Conservation (phyloP, 495 filamentous ascomycete genomes). For the Aspergillus biplanus region DNA sequence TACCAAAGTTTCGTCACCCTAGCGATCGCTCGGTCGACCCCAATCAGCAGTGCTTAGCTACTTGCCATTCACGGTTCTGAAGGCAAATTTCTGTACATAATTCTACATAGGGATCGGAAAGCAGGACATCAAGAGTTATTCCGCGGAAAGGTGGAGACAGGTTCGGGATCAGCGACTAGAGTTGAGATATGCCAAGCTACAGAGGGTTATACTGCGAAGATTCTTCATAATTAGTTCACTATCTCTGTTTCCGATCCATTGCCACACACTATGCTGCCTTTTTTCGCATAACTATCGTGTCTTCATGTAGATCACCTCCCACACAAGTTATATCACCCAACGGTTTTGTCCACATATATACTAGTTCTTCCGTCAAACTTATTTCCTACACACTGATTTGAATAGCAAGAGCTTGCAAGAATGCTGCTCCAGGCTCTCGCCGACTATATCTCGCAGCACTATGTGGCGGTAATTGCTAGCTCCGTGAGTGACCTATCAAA, state of each 20-base stretch:
- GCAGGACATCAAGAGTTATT: neutral
- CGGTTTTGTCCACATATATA: neutral
- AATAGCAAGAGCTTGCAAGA: neutral
- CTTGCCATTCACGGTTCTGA: too few relatives aligned
- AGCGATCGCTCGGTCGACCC: neutral
- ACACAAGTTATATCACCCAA: neutral
- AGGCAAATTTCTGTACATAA: too few relatives aligned
- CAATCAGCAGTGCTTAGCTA: neutral
- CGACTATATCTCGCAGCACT: neutral
- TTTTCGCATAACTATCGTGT: neutral
- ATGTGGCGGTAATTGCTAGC: neutral
- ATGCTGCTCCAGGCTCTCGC: neutral
- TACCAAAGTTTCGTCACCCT: neutral
- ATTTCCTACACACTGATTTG: neutral
- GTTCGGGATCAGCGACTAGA: neutral
- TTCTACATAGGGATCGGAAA: neutral
- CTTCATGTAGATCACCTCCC: neutral
- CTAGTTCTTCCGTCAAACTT: neutral
- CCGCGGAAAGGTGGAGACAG: neutral
- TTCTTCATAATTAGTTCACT: neutral
- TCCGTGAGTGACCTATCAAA: conserved; percentile 2
- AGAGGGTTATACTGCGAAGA: neutral
- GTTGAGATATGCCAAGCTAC: neutral
- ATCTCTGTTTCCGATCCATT: neutral
- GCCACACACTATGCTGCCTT: neutral